Evolutionary conservation across 495 filamentous ascomycete genomes (phyloP).

Genomic region (Cercophora samala): DNA sequence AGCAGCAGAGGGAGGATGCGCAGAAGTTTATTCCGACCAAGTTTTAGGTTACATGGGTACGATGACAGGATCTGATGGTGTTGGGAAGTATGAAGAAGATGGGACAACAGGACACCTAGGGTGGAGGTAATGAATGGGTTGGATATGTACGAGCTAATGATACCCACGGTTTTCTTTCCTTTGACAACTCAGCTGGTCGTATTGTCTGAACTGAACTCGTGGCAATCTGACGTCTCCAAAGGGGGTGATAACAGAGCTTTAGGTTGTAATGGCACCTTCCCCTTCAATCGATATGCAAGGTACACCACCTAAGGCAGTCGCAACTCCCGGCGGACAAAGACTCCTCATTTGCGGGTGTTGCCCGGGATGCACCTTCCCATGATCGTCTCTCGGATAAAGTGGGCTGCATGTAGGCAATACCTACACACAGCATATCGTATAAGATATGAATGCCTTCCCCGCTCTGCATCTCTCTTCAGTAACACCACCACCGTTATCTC

Average conservation of each 20-base stretch:
- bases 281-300: not conserved
- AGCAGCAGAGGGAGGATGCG: conserved; percentile 65
- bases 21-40: conserved; percentile 57
- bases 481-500: not conserved
- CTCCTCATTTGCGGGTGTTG: not conserved
- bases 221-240: not conserved
- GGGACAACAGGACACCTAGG: not conserved
- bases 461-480: not conserved
- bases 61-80: not conserved
- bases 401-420: not conserved
- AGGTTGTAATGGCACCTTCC: not conserved
- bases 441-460: not conserved
- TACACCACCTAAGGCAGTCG: not conserved
- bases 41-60: conserved; percentile 26
- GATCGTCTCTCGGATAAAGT: not conserved
- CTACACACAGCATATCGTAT: not conserved
- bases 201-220: not conserved
- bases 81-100: not conserved
- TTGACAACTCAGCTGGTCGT: not conserved
- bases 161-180: conserved; percentile 6
- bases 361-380: not conserved
- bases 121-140: not conserved
- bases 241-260: not conserved
- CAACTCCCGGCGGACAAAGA: not conserved
- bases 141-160: conserved; percentile 7